Evolutionary conservation across 345 rosid species (phyloP), one percentile per base, ranked within the genome.

Genomic region (Litchi chinensis): DNA sequence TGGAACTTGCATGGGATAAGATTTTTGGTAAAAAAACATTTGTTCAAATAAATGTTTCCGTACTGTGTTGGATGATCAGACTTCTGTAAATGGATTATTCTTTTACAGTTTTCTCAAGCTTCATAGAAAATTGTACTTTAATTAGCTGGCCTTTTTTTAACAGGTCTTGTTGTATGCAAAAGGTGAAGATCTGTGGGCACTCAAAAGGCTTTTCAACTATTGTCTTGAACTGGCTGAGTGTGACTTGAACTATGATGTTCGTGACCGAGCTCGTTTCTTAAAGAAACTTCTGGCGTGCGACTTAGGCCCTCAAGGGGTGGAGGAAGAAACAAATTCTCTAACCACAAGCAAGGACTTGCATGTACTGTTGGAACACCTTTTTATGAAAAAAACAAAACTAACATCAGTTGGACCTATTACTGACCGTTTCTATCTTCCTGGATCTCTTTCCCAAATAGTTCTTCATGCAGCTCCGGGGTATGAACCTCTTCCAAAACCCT

Each of bases 401-500:
- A 65, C 74, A 16, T 75, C 90, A 78, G 75, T 78, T 59, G 88
- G 80, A 80, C 83, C 87, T 16, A 54, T 85, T 48, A 88, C 82
- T 73, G 76, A 83, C 79, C 95, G 97, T 40, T 88, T 91, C 82
- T 94, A 93, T 87, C 98, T 96, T 67, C 99, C 98, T 77, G 98
- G 98, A 73, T 92, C 98, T 77, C 94, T 96, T 76, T 96, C 99
- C 4, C 98, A 93, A 81, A 90, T 96, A 71, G 99, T 96, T 81
- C 91, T 93, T 83, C 99, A 96, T 88, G 97, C 98, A 21, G 99
- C 99, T 75, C 99, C 99, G 21, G 98, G 97, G 44, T 96, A 96
- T 82, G 98, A 94, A 85, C 93, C 99, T 84, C 97, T 96, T 81
- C 98, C 99, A 69, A 94, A 93, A 85, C 97, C 99, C 63, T 88